Base-by-base conservation (phyloP, 2,329 filamentous ascomycete genomes). In the Didymella keratinophila region DNA sequence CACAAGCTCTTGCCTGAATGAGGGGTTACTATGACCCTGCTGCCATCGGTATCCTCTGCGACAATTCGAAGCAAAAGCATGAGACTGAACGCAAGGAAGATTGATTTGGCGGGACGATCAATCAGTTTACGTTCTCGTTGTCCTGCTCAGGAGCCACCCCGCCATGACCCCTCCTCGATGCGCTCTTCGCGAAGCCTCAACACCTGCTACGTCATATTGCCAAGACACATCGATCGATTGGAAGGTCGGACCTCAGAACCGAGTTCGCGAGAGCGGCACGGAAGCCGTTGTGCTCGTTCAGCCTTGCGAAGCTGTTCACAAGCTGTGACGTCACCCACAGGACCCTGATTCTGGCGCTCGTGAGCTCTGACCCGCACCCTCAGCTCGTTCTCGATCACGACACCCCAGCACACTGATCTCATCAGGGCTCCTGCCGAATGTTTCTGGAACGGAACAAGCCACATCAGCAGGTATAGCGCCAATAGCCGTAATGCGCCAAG, bases 401-500 rank as follows among this genome's bases (percentile, higher is more conserved):
- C 27, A 62, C 52, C 64, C 61, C 42, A 51, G 39, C 41, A 48
- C 11, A 18, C 60, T 54, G 51, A 53, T 49, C 52, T 57, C 58
- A 65, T 64, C 58, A 55, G 60, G 32, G 30, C 59, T 52, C 52
- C 27, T 42, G n/a, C 50, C 30, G 45, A 54, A 54, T 30, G 7
- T 30, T n/a, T 59, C 23, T 52, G 52, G 47, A 56, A 51, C 30
- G 18, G 44, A 46, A 58, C 39, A 49, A 68, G 64, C 60, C 61
- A 65, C 57, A 58, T 42, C 52, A 43, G 21, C 36, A 51, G 30
- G 44, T 52, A 30, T 50, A 18, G 53, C 55, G 32, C 32, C 32
- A 56, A 47, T 61, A 18, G 37, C 65, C 64, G 60, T 59, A 59
- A 67, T 67, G 58, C 61, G 60, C 62, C 61, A 64, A 55, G 55